phyloP scores from a whole-genome alignment of 352 stramenopile genomes.

The Pythium dissotocum region DNA sequence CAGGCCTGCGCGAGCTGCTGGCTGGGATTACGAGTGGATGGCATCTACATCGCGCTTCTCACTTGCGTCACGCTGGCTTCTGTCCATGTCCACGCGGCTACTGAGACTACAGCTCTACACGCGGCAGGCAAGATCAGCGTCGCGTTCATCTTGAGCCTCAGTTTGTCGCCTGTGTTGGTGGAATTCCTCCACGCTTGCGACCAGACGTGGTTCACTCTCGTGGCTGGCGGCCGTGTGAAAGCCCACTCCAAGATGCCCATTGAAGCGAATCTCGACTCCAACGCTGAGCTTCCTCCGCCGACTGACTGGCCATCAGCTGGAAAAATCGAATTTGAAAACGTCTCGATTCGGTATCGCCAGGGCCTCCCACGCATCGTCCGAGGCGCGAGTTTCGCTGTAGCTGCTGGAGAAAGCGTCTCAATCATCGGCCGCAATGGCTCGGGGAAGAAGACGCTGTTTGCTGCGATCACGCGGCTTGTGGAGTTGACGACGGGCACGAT shows the following conservation, averaged over 20 bases:
- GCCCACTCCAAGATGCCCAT: constrained; percentile 59
- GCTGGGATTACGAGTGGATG: constrained; percentile 37
- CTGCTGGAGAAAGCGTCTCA: constrained; percentile 24
- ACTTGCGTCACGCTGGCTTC: constrained; percentile 9
- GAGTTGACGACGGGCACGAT: constrained; percentile 49
- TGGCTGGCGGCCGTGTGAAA: constrained; percentile 70
- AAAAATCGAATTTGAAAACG: constrained; percentile 32
- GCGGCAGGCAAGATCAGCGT: constrained; percentile 54
- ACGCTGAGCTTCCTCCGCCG: constrained; percentile 14
- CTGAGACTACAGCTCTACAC: neutral
- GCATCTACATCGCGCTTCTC: neutral
- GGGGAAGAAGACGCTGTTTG: constrained; percentile 40
- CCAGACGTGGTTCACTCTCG: constrained; percentile 68
- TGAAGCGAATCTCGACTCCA: constrained; percentile 44
- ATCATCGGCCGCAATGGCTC: constrained; percentile 24
- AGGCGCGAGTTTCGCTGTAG: constrained; percentile 29
- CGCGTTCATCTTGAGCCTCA: constrained; percentile 47
- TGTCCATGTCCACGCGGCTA: neutral
- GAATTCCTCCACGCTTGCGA: constrained; percentile 62
- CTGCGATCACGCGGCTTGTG: constrained; percentile 34
- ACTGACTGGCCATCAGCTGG: constrained; percentile 29
- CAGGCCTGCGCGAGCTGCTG: constrained; percentile 66
- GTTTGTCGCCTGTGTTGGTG: constrained; percentile 63
- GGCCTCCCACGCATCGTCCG: constrained; percentile 37
- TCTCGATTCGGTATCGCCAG: constrained; percentile 38